phyloP scores from a whole-genome alignment of 1,284 basidiomycete species.

The Porogramme epimiltina region DNA sequence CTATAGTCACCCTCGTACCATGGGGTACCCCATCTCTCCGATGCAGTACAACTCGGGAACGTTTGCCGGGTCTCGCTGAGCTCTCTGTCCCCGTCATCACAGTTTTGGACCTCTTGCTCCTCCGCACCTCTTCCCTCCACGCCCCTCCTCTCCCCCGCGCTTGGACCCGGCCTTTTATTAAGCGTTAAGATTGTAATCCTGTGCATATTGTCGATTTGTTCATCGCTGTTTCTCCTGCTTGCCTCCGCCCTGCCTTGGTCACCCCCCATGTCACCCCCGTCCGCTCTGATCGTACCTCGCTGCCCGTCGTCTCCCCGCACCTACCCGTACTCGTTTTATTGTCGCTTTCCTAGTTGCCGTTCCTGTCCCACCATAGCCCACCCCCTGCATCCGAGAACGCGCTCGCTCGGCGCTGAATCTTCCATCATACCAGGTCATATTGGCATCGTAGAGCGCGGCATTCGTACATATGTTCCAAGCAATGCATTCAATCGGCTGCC shows the following conservation, averaged over 20 bases:
- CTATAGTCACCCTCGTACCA: background rate
- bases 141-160: constrained; percentile 5
- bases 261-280: background rate
- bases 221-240: background rate
- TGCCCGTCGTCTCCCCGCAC: background rate
- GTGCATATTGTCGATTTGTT: background rate
- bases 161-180: background rate
- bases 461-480: too few species aligned
- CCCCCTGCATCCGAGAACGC: too few species aligned
- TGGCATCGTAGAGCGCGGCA: too few species aligned
- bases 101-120: too few species aligned
- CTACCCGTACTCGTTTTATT: background rate
- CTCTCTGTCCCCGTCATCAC: too few species aligned
- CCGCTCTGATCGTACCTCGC: background rate
- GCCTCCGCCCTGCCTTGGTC: background rate
- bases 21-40: constrained; percentile 3
- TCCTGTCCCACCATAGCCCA: too few species aligned
- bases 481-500: too few species aligned
- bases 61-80: too few species aligned
- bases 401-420: too few species aligned
- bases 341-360: background rate
- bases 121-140: too few species aligned
- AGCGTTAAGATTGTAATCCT: background rate
- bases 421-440: too few species aligned
- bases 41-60: constrained; percentile 3